Evolutionary conservation across 306 rosid species (phyloP), one percentile per base, ranked within the genome.

Genomic region (Inga oerstediana): DNA sequence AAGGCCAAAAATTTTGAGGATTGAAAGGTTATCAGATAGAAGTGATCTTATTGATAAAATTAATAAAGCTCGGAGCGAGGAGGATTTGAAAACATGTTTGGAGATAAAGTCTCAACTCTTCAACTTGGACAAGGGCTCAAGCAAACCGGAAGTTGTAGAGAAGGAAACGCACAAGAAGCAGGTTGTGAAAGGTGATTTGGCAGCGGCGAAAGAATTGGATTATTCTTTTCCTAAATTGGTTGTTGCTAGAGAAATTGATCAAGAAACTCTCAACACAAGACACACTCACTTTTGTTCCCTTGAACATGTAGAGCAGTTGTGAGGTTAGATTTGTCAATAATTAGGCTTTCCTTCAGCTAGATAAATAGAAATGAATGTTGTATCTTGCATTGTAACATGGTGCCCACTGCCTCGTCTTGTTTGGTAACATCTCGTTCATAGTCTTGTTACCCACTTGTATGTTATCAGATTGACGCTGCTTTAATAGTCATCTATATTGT

Each of bases 11-110:
- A 85, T 84, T 84, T 77, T 70, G 86, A 49, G 83, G 80, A 86
- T 81, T 2, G 90, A 85, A 83, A 93, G 91, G 89, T 89, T 85
- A 82, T 83, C 75, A 34, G 84, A 85, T 45, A 41, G 87, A 39
- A 82, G 79, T 44, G 91, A 90, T 77, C 90, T 92, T 46, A 79
- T 85, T 39, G 92, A 92, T 65, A 87, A 86, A 84, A 66, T 92
- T 72, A 90, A 92, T 81, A 90, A 92, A 83, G 90, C 92, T 78
- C 88, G 92, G 74, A 90, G 84, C 37, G 90, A 87, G 84, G 93
- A 92, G 88, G 96, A 92, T 83, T 74, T 92, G 62, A 81, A 69
- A 73, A 79, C 90, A 32, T 92, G 93, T 87, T 73, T 84, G 87
- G 90, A 86, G 77, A 65, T 84, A 80, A 92, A 90, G 83, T 73